Evolutionary conservation across 2,329 filamentous ascomycete species (phyloP).

Genomic region (Thielaviopsis musarum): DNA sequence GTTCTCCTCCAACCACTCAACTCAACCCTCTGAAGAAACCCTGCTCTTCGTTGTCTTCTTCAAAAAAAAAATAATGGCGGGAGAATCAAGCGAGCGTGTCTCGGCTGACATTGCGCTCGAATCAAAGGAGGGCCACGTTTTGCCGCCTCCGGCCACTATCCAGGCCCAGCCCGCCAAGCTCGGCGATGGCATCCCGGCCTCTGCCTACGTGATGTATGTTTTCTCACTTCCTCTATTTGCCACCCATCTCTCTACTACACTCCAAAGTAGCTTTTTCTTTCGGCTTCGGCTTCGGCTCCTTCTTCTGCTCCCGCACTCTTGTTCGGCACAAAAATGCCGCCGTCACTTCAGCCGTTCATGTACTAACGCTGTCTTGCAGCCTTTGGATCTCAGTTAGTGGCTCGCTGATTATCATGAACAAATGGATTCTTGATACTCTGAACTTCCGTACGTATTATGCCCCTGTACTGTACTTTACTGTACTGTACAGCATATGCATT

Average conservation of each 20-base stretch:
- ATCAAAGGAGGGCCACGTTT: constrained; percentile 21
- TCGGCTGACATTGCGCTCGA: constrained; percentile 56
- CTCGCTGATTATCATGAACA: constrained; percentile 97
- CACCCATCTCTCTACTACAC: background rate
- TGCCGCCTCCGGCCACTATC: constrained; percentile 57
- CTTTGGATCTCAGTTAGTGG: constrained; percentile 82
- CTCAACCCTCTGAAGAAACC: no score
- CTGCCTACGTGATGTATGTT: constrained; percentile 64
- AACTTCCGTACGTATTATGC: constrained; percentile 42
- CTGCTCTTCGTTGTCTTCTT: background rate
- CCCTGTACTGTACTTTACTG: background rate
- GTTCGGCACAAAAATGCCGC: background rate
- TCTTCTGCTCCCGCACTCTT: background rate
- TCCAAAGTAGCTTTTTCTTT: background rate
- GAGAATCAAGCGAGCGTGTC: constrained; percentile 65
- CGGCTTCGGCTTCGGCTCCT: background rate
- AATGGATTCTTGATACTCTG: constrained; percentile 81
- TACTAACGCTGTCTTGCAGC: constrained; percentile 4
- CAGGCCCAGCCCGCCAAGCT: constrained; percentile 56
- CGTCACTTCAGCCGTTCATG: background rate
- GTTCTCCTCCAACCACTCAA: no score
- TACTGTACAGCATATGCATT: background rate
- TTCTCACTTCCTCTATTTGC: background rate
- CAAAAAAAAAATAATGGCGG: constrained; percentile 25
- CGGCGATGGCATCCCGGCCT: constrained; percentile 54